A percentile compares a stretch with the other conserved stretches of the same genome.
Evolutionary conservation across 2,329 filamentous ascomycete species (phyloP).

Genomic region (Laburnicola sp.): DNA sequence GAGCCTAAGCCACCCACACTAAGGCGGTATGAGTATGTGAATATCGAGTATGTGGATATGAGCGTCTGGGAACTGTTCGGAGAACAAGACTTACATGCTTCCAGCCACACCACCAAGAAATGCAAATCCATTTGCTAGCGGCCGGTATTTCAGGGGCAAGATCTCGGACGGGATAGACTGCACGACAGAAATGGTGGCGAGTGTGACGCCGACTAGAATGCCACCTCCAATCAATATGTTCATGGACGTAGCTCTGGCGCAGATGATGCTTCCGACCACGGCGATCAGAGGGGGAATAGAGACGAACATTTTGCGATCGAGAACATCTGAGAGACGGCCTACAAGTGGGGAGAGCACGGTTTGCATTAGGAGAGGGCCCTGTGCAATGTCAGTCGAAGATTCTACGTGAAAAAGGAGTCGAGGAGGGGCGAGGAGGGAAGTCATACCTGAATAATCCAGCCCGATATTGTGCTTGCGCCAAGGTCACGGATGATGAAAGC

Average conservation of each 20-base stretch:
- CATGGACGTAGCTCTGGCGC: slow-evolving; percentile 60
- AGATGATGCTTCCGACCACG: slow-evolving; percentile 58
- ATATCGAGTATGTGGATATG: not conserved
- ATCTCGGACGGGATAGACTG: slow-evolving; percentile 62
- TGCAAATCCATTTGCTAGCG: slow-evolving; percentile 58
- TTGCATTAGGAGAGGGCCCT: slow-evolving; percentile 62
- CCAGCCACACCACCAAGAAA: slow-evolving; percentile 57
- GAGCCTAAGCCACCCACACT: slow-evolving; percentile 56
- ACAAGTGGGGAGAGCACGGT: slow-evolving; percentile 60
- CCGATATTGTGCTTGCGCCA: slow-evolving; percentile 54
- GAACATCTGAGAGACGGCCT: slow-evolving; percentile 60
- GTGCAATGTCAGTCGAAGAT: slow-evolving; percentile 2
- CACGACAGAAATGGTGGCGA: slow-evolving; percentile 59
- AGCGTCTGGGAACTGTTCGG: not conserved
- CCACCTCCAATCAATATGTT: slow-evolving; percentile 61
- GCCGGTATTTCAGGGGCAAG: slow-evolving; percentile 59
- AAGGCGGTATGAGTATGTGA: slow-evolving; percentile 1
- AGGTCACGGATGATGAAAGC: slow-evolving; percentile 60
- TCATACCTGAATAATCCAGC: slow-evolving; percentile 59
- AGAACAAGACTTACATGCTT: slow-evolving; percentile 51
- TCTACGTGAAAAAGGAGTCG: no score
- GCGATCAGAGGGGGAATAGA: slow-evolving; percentile 58
- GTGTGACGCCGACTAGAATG: slow-evolving; percentile 59
- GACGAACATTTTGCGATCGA: slow-evolving; percentile 59
- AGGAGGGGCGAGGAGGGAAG: not conserved